Conservation (phyloP, 305 asterid genomes). For the Fraxinus floribunda region DNA sequence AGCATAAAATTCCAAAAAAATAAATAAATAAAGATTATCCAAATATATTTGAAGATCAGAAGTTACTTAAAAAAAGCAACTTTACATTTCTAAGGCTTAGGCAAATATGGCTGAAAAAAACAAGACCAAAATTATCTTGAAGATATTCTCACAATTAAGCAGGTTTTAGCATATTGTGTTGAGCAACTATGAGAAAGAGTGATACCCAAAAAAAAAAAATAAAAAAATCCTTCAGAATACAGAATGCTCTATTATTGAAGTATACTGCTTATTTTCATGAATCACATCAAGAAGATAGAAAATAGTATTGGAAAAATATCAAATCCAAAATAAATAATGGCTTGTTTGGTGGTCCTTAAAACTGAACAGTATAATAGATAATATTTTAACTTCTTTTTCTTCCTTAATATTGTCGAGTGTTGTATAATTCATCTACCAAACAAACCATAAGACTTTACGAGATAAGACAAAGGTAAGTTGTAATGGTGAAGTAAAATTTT, state of each 20-base stretch:
- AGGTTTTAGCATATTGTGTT: neutral
- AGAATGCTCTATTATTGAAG: neutral
- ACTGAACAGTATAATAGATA: neutral
- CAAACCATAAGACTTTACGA: neutral
- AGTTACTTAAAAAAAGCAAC: neutral
- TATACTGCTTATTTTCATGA: neutral
- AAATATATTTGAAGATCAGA: neutral
- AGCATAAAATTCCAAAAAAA: neutral
- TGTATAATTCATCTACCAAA: neutral
- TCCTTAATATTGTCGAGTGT: neutral
- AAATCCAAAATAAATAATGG: neutral
- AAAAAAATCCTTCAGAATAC: neutral
- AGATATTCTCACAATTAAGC: neutral
- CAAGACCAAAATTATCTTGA: neutral
- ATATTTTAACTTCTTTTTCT: neutral
- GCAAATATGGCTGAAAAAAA: neutral
- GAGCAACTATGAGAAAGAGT: neutral
- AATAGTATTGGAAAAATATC: constrained; percentile 1
- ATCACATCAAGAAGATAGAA: constrained; percentile 26
- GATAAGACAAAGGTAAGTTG: neutral
- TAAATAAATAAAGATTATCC: neutral
- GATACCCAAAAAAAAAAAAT: neutral
- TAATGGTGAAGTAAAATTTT: constrained; percentile 16
- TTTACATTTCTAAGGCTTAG: neutral
- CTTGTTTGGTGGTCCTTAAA: neutral